Conservation (phyloP, 2,329 filamentous ascomycete genomes). For the Fusarium nodosum region DNA sequence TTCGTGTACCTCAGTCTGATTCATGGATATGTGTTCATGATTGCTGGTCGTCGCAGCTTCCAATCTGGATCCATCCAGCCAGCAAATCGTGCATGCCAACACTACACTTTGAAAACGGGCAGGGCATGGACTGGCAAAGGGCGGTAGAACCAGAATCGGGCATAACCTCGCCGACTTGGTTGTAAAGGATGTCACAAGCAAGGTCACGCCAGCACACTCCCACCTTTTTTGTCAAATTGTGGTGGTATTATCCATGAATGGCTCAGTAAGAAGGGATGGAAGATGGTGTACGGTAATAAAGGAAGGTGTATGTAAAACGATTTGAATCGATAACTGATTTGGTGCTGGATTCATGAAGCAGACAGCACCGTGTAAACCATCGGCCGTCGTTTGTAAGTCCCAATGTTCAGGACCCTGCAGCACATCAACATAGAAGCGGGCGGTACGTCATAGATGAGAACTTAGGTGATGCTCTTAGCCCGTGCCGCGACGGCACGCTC, state of each 20-base stretch:
- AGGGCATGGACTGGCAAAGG: slow-evolving; percentile 14
- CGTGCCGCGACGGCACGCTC: slow-evolving; percentile 40
- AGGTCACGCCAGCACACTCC: slow-evolving; percentile 20
- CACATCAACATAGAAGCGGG: slow-evolving; percentile 37
- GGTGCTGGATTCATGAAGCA: slow-evolving; percentile 20
- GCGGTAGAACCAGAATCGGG: slow-evolving; percentile 17
- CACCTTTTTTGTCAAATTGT: slow-evolving; percentile 9
- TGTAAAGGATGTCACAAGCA: slow-evolving; percentile 28
- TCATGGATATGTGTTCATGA: not conserved
- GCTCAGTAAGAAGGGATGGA: not conserved
- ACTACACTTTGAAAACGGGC: slow-evolving; percentile 6
- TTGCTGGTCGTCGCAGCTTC: not conserved
- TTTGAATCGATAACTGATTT: slow-evolving; percentile 16
- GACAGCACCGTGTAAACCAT: not conserved
- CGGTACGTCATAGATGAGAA: slow-evolving; percentile 23
- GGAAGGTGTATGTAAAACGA: not conserved
- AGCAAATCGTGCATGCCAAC: slow-evolving; percentile 32
- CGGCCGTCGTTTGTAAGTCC: slow-evolving; percentile 21
- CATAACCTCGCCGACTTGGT: slow-evolving; percentile 36
- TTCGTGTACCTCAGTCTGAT: slow-evolving; percentile 7
- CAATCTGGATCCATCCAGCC: not conserved
- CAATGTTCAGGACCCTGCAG: slow-evolving; percentile 36
- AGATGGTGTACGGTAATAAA: not conserved
- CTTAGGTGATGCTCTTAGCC: slow-evolving; percentile 32
- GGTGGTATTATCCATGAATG: slow-evolving; percentile 10